phyloP scores from a whole-genome alignment of 1,284 basidiomycete genomes.

The Puccinia horiana region DNA sequence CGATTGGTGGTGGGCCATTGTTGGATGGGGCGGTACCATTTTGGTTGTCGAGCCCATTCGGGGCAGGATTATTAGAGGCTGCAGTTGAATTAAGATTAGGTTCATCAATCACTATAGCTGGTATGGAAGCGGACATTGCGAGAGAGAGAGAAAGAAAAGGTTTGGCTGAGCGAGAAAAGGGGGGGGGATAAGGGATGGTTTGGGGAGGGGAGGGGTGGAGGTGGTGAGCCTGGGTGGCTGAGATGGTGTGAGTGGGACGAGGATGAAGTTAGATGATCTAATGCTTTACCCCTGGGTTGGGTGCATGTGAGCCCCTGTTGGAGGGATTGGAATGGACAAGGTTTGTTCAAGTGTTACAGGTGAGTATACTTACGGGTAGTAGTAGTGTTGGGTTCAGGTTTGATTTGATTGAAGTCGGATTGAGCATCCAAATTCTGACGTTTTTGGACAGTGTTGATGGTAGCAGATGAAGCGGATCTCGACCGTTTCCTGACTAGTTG shows the following conservation, averaged over 20 bases:
- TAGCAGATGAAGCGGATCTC: constrained; percentile 9
- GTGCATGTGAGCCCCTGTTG: background rate
- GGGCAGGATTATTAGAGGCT: background rate
- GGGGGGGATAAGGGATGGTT: background rate
- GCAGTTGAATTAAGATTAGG: constrained; percentile 18
- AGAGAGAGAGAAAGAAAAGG: background rate
- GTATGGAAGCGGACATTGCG: background rate
- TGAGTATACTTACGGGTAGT: background rate
- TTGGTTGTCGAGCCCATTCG: constrained; percentile 14
- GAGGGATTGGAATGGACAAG: background rate
- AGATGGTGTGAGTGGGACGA: background rate
- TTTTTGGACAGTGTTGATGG: constrained; percentile 9
- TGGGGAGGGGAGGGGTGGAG: constrained; percentile 3
- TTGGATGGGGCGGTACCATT: constrained; percentile 4
- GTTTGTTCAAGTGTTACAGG: background rate
- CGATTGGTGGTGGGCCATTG: background rate
- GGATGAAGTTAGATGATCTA: too few species aligned
- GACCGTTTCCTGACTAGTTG: constrained; percentile 32
- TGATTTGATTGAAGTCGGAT: background rate
- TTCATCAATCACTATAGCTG: constrained; percentile 25
- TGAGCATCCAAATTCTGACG: constrained; percentile 27
- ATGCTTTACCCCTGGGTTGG: background rate
- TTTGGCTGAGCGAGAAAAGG: background rate
- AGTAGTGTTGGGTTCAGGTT: background rate
- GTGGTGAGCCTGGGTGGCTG: constrained; percentile 1